Evolutionary conservation across 2,329 filamentous ascomycete species (phyloP), one percentile per base, ranked within the genome.

Genomic region (Hymenoscyphus occultus): DNA sequence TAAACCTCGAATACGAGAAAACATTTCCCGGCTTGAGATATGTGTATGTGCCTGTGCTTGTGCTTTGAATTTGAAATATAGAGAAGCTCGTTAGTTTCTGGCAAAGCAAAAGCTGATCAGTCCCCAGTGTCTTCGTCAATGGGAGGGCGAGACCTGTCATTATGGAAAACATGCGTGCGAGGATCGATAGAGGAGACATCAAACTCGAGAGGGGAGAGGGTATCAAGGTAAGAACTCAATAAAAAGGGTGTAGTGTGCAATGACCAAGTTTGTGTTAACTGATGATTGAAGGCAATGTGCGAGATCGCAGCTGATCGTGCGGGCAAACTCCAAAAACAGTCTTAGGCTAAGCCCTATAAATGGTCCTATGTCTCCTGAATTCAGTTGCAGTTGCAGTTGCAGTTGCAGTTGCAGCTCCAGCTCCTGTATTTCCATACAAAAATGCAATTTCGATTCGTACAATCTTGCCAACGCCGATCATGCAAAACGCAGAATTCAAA

Each of bases 291-390:
- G 73, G 93, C 93, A 51, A 97, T 97, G 91, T 92, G 92, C 74
- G 90, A 93, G 72, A 97, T 97, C 74, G 93, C 93, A 39, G 84
- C 86, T 61, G 92, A 97, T 73, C 85, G 93, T 59, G 91, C 89
- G 0, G 76, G 78, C 39, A 67, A 67, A 63, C 68, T 67, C 60
- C 67, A 70, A 60, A 63, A 64, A 6, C 35, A 35, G 9, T 35
- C 35, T 10, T 35, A 35, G 9, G 35, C 5, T 35, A 35, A 35
- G 35, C 56, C 56, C 64, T 22, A 51, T 61, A 66, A 64, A 62
- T 62, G 64, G 62, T 40, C 60, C 14, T 31, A 42, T 42, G 61
- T 62, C 48, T 64, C 60, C 59, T 57, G 63, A 60, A 57, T 58
- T 57, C 61, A 28, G 56, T 60, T 65, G 62, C 45, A 16, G 13